Evolutionary conservation across 31 red algal species (phyloP), one percentile per base, ranked within the genome.

Genomic region (Porphyra umbilicalis): DNA sequence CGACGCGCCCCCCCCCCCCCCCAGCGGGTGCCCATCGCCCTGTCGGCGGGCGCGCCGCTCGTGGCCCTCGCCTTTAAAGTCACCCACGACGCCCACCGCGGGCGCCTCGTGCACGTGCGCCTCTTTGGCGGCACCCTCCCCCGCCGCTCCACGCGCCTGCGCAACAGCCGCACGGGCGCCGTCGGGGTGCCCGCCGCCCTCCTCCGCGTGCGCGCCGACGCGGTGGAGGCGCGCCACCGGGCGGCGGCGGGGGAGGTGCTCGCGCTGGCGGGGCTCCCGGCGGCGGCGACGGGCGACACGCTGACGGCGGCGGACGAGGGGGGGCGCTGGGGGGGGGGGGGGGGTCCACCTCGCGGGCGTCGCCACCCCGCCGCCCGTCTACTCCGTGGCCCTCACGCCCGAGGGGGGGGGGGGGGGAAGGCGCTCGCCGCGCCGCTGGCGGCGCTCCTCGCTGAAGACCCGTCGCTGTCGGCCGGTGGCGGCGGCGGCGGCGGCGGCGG

Each of bases 21-120:
- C 35, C 57, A 18, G 57, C n/a, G n/a, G 25, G 57, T 71, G 18
- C 57, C 36, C 8, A 25, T 90, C 10, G 32, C 83, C 29, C 57
- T 77, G 83, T 76, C 75, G 6, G 35, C 25, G 38, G 76, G 78
- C 4, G 89, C 79, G 11, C 79, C 91, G 5, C 88, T 96, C 35
- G 36, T 94, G 11, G 94, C 97, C 20, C 92, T 92, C 36, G 94
- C 94, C 2, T 99, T 96, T 77, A 99, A 99, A 44, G 94, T 96
- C 15, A 83, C 79, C 35, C 86, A 92, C 75, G 91, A 96, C 77
- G 83, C 83, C 81, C 97, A 99, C 86, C 87, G 93, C 14, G 94
- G 97, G 25, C 81, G 86, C 46, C 80, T 99, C 34, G 91, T 92
- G 14, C 90, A 88, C 82, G 71, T 96, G 29, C 89, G 97, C 32